Percentiles rank a stretch among this genome's conserved stretches.
Evolutionary conservation across 1,284 basidiomycete species (phyloP).

Genomic region (Naganishia albida): DNA sequence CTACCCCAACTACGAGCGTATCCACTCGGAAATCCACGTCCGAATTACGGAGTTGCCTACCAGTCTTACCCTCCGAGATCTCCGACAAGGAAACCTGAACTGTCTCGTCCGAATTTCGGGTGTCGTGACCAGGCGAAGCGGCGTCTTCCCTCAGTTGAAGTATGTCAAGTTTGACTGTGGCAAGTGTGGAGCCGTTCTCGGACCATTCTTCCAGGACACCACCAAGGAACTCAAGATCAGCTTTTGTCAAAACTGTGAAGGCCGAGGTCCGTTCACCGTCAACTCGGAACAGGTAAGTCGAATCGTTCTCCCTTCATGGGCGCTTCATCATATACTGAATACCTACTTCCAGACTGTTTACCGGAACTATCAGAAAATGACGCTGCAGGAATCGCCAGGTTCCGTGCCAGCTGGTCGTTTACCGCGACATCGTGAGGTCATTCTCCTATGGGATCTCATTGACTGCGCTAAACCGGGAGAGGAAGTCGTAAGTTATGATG

Average conservation of each 20-base stretch:
- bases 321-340: neutral
- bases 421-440: conserved; percentile 92
- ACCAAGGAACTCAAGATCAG: conserved; percentile 91
- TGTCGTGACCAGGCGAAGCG: conserved; percentile 94
- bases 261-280: conserved; percentile 90
- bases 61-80: conserved; percentile 83
- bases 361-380: conserved; percentile 99
- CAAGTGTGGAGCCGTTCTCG: conserved; percentile 87
- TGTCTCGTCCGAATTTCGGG: conserved; percentile 92
- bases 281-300: conserved; percentile 87
- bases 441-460: conserved; percentile 96
- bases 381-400: conserved; percentile 96
- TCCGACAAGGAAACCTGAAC: conserved; percentile 89
- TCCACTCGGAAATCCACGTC: conserved; percentile 97
- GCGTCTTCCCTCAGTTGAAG: conserved; percentile 98
- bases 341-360: conserved; percentile 76
- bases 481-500: conserved; percentile 71
- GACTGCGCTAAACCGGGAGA: conserved; percentile 97
- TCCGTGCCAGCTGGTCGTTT: conserved; percentile 95
- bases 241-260: conserved; percentile 90
- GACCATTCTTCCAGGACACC: conserved; percentile 97
- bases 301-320: neutral
- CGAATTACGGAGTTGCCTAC: conserved; percentile 92
- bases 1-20: conserved; percentile 93
- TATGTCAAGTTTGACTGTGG: conserved; percentile 98